Percentiles rank a stretch among this genome's conserved stretches.
phyloP scores from a whole-genome alignment of 495 filamentous ascomycete genomes.

The Penicillium coprophilum region DNA sequence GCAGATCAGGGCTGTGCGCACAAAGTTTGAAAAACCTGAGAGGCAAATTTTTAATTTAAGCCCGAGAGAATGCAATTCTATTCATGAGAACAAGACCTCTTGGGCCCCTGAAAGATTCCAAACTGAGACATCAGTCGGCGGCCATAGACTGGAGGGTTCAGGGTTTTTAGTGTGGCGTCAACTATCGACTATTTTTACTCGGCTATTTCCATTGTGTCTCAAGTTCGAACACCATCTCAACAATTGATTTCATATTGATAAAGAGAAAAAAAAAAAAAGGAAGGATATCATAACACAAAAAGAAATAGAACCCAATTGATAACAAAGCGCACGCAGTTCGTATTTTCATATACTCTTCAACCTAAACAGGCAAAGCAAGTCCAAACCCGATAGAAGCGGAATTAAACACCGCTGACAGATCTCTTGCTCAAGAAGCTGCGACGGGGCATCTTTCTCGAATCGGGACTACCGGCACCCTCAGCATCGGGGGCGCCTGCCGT shows the following conservation, averaged over 20 bases:
- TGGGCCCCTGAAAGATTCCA: neutral
- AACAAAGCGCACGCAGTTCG: constrained; percentile 1
- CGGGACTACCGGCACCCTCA: constrained; percentile 55
- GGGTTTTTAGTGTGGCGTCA: neutral
- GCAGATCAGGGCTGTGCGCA: no score
- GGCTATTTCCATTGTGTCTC: neutral
- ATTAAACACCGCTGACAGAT: constrained; percentile 44
- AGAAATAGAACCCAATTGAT: constrained; percentile 3
- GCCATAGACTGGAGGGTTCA: neutral
- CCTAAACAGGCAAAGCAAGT: neutral
- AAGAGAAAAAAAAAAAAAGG: constrained; percentile 4
- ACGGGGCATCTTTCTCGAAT: constrained; percentile 44
- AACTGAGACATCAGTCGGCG: neutral
- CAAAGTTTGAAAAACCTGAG: no score
- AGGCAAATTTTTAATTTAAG: neutral
- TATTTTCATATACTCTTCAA: constrained; percentile 21
- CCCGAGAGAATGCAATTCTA: neutral
- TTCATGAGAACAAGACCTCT: no score
- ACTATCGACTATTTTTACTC: neutral
- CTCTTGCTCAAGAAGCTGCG: constrained; percentile 60
- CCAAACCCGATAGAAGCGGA: constrained; percentile 8
- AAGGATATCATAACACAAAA: constrained; percentile 23
- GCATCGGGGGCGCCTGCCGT: constrained; percentile 30
- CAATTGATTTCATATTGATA: constrained; percentile 3
- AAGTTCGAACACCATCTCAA: neutral